These are phyloP conservation scores for Choanephora cucurbitarum DNA, from an alignment of 371 early-diverging fungal species.

Conservation along the genomic window DNA sequence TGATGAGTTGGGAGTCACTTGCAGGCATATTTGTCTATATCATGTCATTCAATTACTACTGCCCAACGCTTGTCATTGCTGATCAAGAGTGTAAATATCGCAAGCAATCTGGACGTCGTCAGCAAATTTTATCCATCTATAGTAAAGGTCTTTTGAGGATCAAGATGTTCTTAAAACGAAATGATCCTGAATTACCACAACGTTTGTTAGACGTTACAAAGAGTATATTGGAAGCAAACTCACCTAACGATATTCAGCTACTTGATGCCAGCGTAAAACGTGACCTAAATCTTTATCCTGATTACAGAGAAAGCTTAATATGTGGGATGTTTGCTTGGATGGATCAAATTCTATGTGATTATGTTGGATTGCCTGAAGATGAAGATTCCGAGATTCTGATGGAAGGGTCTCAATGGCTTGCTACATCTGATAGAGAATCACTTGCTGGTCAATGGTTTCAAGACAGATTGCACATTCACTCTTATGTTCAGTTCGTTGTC, in stretches of 20 bases:
- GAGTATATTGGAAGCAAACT: background rate
- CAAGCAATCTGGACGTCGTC: background rate
- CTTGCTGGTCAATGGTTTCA: slow-evolving; percentile 34
- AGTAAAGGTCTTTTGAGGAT: slow-evolving; percentile 25
- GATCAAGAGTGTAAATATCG: background rate
- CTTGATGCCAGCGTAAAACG: slow-evolving; percentile 14
- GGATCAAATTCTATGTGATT: slow-evolving; percentile 35
- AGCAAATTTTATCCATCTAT: background rate
- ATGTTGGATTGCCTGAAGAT: slow-evolving; percentile 33
- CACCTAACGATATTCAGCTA: background rate
- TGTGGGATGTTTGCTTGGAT: slow-evolving; percentile 34
- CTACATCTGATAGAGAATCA: background rate
- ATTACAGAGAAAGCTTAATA: slow-evolving; percentile 5
- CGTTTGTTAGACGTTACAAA: slow-evolving; percentile 17
- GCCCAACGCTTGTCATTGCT: slow-evolving; percentile 24
- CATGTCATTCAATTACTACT: slow-evolving; percentile 27
- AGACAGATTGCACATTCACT: slow-evolving; percentile 17
- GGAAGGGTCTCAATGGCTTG: slow-evolving; percentile 22
- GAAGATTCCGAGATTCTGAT: slow-evolving; percentile 20
- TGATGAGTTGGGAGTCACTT: slow-evolving; percentile 44
- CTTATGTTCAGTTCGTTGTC: slow-evolving; percentile 14
- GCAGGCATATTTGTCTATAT: slow-evolving; percentile 29
- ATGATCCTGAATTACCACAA: slow-evolving; percentile 26
- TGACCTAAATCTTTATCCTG: slow-evolving; percentile 5
- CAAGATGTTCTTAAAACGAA: slow-evolving; percentile 26